phyloP scores from a whole-genome alignment of 2,329 filamentous ascomycete species.

The Epichloe uncinata region DNA sequence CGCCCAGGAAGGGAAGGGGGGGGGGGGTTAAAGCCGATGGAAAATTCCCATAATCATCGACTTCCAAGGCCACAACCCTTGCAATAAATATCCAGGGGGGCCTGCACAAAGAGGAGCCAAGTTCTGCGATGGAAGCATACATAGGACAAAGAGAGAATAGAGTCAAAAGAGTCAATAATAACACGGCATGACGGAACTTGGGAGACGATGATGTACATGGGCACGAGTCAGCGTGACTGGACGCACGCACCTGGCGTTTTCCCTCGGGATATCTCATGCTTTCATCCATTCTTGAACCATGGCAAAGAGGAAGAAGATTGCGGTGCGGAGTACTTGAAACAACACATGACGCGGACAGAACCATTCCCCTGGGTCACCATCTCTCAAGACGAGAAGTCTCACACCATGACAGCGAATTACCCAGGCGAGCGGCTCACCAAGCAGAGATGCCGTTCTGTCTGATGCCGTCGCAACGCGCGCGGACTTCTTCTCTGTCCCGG shows the following conservation, averaged over 20 bases:
- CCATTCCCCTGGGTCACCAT: neutral
- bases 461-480: neutral
- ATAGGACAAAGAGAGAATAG: neutral
- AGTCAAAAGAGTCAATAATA: neutral
- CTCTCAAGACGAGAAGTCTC: neutral
- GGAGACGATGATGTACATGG: neutral
- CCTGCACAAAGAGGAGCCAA: neutral
- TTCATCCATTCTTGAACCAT: too few species aligned
- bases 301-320: too few species aligned
- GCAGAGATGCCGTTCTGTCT: neutral
- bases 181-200: neutral
- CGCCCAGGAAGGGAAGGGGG: too few species aligned
- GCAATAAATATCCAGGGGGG: neutral
- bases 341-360: neutral
- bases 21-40: neutral
- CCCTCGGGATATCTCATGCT: too few species aligned
- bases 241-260: neutral
- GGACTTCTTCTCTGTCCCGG: neutral
- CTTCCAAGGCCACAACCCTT: neutral
- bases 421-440: neutral
- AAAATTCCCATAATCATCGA: neutral
- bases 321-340: too few species aligned
- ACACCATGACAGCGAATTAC: neutral
- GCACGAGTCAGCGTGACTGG: neutral
- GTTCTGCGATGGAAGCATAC: neutral